phyloP scores from a whole-genome alignment of 106 monocot species.

The Phalaenopsis equestris region DNA sequence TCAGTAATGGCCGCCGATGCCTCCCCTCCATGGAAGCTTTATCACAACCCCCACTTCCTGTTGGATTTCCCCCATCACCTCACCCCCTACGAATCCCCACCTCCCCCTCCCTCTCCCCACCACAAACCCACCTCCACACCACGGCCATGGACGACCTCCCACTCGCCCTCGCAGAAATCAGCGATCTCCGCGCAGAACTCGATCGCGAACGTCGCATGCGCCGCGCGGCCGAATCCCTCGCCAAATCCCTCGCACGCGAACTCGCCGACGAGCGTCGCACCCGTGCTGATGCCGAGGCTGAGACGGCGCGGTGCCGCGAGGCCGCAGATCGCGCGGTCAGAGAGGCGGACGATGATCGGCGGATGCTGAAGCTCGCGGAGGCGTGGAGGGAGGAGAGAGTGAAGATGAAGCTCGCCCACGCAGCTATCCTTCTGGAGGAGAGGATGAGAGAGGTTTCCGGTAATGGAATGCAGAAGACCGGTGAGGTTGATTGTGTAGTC shows the following conservation, averaged over 20 bases:
- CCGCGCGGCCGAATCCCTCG: slow-evolving; percentile 26
- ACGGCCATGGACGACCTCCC: slow-evolving; percentile 2
- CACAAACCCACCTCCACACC: background rate
- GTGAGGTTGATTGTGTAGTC: background rate
- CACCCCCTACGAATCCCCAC: slow-evolving; percentile 5
- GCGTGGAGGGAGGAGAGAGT: slow-evolving; percentile 37
- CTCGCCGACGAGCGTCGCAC: slow-evolving; percentile 40
- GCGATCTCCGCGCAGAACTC: slow-evolving; percentile 33
- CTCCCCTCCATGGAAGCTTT: slow-evolving; percentile 36
- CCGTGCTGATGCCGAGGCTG: slow-evolving; percentile 34
- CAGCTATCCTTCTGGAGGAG: slow-evolving; percentile 35
- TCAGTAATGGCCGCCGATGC: background rate
- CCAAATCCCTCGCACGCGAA: slow-evolving; percentile 26
- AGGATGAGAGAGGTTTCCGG: slow-evolving; percentile 18
- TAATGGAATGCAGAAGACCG: background rate
- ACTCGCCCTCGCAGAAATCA: slow-evolving; percentile 14
- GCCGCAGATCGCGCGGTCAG: slow-evolving; percentile 6
- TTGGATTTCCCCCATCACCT: slow-evolving; percentile 6
- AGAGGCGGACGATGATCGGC: slow-evolving; percentile 38
- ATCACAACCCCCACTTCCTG: slow-evolving; percentile 46
- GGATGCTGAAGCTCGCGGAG: slow-evolving; percentile 29
- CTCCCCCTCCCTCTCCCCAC: background rate
- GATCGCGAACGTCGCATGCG: slow-evolving; percentile 44
- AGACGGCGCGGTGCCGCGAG: slow-evolving; percentile 7
- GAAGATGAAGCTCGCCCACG: slow-evolving; percentile 48